A percentile compares a stretch with the other conserved stretches of the same genome.
Conservation (phyloP, 345 rosid species). For the Brassica carinata region DNA sequence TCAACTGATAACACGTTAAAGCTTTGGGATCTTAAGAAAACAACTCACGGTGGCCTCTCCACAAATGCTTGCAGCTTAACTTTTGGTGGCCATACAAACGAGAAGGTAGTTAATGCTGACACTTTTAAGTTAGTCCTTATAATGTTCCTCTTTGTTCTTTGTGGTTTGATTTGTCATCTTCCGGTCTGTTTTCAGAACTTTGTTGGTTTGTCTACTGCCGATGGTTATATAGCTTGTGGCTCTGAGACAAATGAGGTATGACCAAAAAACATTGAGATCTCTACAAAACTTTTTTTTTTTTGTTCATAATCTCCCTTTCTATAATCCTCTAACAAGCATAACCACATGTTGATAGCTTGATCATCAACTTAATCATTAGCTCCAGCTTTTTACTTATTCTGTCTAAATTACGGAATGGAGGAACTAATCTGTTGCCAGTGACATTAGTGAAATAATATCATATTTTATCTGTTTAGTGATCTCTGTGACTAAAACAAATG, state of each 20-base stretch:
- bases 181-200: constrained; percentile 64
- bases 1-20: constrained; percentile 94
- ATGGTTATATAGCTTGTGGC: constrained; percentile 94
- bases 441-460: background rate
- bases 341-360: background rate
- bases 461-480: background rate
- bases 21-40: constrained; percentile 93
- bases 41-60: constrained; percentile 62
- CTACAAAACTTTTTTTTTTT: background rate
- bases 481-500: background rate
- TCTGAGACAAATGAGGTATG: constrained; percentile 99
- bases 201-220: constrained; percentile 81
- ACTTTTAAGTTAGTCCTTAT: background rate
- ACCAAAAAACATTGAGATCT: background rate
- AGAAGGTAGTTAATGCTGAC: constrained; percentile 61
- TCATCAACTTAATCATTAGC: constrained; percentile 2
- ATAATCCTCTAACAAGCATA: background rate
- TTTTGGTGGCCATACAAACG: constrained; percentile 85
- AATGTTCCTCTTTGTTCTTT: background rate
- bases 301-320: too few relatives aligned
- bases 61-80: constrained; percentile 77
- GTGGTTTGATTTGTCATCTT: constrained; percentile 35
- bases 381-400: background rate
- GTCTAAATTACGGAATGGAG: background rate
- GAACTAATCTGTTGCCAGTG: background rate